These are phyloP conservation scores for Chaetomiaceae sp. DNA, from an alignment of 2,329 filamentous ascomycete species.

Conservation along the genomic window DNA sequence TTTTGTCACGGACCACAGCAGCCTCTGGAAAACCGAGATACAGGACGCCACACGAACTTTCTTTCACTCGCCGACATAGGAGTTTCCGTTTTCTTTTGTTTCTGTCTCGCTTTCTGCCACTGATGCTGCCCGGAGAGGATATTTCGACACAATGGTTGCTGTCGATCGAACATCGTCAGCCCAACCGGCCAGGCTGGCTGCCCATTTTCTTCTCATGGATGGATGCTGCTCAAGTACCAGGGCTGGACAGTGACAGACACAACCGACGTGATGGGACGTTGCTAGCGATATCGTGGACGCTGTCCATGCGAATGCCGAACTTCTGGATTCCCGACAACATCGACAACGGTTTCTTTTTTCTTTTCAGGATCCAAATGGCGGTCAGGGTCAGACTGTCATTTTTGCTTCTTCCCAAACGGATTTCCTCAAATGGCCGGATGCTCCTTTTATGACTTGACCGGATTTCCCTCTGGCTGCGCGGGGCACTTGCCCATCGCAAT, in stretches of 20 bases:
- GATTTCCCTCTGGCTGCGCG: constrained; percentile 9
- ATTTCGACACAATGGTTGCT: too few species aligned
- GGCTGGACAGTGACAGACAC: too few species aligned
- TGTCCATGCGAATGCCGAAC: background rate
- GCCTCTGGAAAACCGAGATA: background rate
- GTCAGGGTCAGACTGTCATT: too few species aligned
- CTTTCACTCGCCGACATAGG: background rate
- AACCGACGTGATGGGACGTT: too few species aligned
- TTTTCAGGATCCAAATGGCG: background rate
- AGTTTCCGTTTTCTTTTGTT: background rate
- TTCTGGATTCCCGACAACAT: background rate
- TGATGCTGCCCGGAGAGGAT: background rate
- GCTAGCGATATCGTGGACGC: background rate
- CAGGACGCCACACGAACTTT: background rate
- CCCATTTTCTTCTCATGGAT: background rate
- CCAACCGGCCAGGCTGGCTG: too few species aligned
- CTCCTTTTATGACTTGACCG: background rate
- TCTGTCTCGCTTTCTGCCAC: background rate
- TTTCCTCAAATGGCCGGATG: background rate
- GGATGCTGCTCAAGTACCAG: too few species aligned
- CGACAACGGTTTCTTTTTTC: background rate
- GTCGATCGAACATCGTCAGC: background rate
- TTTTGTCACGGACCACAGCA: background rate
- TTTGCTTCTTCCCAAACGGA: background rate
- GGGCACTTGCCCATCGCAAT: background rate